Evolutionary conservation across 352 stramenopile species (phyloP), one percentile per base, ranked within the genome.

Genomic region (Phytophthora lateralis): DNA sequence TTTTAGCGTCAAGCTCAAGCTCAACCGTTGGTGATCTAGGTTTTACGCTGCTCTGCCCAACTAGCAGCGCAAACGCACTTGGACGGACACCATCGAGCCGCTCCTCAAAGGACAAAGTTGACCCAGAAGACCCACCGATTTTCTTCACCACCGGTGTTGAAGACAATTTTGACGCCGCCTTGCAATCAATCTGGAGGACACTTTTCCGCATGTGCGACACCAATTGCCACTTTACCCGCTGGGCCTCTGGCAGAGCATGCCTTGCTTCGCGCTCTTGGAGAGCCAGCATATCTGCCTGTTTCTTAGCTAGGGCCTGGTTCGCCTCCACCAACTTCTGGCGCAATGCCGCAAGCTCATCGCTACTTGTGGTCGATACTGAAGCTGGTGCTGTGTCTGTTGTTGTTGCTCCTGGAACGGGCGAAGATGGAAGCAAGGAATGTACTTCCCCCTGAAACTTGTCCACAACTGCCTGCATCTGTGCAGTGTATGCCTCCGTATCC

Each of bases 261-360:
- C 82, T 78, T 46, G 80, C 57, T 47, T 92, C 82, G 5, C 69
- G 78, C 45, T 92, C 82, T 63, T 89, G 75, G 18, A 90, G 66
- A 18, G 76, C 69, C 38, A 92, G 53, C 52, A 90, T 82, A 47
- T 89, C 80, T 2, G 78, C 81, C 30, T 90, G 75, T 54, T 88
- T 78, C 14, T 78, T 75, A 10, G 76, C 78, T 21, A 92, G 62
- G 5, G 78, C 69, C 27, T 90, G 76, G 7, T 92, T 89, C 15
- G 82, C 71, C 34, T 92, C 78, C 21, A 90, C 51, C 2, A 92
- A 66, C 43, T 92, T 85, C 45, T 85, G 76, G 14, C 80, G 74
- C 32, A 92, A 51, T 8, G 76, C 59, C 34, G 71, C 69, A n/a
- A 89, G 51, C 29, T 91, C 80, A 37, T 85, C 75, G 24, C 71